Percentiles rank a stretch among this genome's conserved stretches.
Conservation (phyloP, 139 green algal species). For the Prasinococcaceae sp. region DNA sequence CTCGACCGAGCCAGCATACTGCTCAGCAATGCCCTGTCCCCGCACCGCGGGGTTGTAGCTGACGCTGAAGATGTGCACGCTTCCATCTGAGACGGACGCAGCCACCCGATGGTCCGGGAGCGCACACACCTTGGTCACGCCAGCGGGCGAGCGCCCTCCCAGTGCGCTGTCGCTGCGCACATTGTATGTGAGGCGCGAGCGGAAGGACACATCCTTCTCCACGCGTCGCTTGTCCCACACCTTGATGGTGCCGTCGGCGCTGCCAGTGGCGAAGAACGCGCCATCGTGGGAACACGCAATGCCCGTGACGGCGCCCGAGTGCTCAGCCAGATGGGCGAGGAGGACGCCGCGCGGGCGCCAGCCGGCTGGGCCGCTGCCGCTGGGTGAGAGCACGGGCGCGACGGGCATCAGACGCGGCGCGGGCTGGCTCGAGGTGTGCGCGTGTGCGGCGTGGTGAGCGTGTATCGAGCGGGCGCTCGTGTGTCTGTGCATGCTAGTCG, state of each 20-base stretch:
- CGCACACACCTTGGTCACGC: too few species aligned
- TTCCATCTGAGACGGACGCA: slow-evolving; percentile 35
- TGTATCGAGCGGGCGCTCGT: too few species aligned
- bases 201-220: slow-evolving; percentile 77
- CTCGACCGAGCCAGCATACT: too few species aligned
- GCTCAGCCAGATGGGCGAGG: slow-evolving; percentile 75
- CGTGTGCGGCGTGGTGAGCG: too few species aligned
- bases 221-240: slow-evolving; percentile 78
- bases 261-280: slow-evolving; percentile 60
- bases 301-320: slow-evolving; percentile 49
- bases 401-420: too few species aligned
- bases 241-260: slow-evolving; percentile 44
- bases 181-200: slow-evolving; percentile 61
- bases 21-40: background rate
- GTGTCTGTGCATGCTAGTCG: too few species aligned
- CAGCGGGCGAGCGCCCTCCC: background rate
- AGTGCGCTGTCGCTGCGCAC: slow-evolving; percentile 25
- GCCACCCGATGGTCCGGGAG: slow-evolving; percentile 42
- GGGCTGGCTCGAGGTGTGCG: too few species aligned
- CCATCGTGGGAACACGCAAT: slow-evolving; percentile 46
- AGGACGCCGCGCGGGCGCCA: slow-evolving; percentile 78
- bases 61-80: slow-evolving; percentile 55
- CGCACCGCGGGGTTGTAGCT: background rate
- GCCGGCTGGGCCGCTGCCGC: too few species aligned
- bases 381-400: too few species aligned